Conservation (phyloP, 805 yeast species). For the Kodamaea kaohsiungensis region DNA sequence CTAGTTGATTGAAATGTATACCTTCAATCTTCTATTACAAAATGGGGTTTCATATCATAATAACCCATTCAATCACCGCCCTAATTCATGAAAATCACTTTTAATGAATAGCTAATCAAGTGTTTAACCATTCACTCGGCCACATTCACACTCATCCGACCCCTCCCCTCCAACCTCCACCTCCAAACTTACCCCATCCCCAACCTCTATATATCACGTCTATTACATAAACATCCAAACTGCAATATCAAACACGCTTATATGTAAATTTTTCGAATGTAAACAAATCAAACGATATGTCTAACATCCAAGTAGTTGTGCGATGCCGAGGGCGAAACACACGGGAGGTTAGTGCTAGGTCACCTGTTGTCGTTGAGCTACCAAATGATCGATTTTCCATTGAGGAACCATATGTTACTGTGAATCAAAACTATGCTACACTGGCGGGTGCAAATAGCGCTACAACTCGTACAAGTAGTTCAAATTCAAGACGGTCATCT, state of each 20-base stretch:
- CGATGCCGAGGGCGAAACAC: constrained; percentile 54
- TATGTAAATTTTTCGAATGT: neutral
- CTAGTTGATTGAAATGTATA: too few species aligned
- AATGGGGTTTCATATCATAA: neutral
- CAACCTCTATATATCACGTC: neutral
- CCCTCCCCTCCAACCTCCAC: neutral
- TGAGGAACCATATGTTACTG: constrained; percentile 21
- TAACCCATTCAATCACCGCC: neutral
- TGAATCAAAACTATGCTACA: constrained; percentile 20
- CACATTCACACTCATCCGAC: too few species aligned
- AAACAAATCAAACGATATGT: constrained; percentile 19
- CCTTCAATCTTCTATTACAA: too few species aligned
- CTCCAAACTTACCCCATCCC: neutral
- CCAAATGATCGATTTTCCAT: constrained; percentile 32
- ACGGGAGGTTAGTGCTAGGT: constrained; percentile 44
- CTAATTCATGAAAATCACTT: too few species aligned
- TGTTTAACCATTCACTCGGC: neutral
- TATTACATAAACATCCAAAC: neutral
- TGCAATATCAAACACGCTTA: neutral
- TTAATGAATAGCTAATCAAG: neutral
- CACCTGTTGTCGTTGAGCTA: constrained; percentile 49
- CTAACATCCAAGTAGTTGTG: constrained; percentile 53
- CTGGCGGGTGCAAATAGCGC: constrained; percentile 13
- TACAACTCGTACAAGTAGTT: constrained; percentile 11
- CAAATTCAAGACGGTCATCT: constrained; percentile 9